Conservation (phyloP, 2,329 filamentous ascomycete genomes). For the Septoria petroselini region DNA sequence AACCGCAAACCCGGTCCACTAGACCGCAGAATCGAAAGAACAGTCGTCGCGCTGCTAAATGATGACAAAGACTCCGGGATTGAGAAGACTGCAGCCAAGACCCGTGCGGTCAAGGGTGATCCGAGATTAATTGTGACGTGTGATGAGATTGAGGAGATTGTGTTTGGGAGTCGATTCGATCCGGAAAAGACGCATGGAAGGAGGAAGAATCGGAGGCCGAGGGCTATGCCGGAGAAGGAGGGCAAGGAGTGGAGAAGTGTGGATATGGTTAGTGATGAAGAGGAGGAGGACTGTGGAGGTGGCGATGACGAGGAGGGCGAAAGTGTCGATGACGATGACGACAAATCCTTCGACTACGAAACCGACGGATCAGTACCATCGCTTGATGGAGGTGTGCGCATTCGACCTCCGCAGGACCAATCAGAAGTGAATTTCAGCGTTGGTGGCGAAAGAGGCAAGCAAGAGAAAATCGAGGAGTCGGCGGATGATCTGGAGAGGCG, state of each 20-base stretch:
- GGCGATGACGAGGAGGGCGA: slow-evolving; percentile 8
- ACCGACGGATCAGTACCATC: slow-evolving; percentile 19
- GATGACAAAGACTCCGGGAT: slow-evolving; percentile 36
- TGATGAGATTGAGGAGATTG: slow-evolving; percentile 49
- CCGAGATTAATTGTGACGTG: slow-evolving; percentile 50
- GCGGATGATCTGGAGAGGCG: slow-evolving; percentile 52
- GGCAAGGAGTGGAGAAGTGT: slow-evolving; percentile 42
- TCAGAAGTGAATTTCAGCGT: slow-evolving; percentile 57
- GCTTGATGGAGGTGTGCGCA: slow-evolving; percentile 21
- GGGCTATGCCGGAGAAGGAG: slow-evolving; percentile 40
- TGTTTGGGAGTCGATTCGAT: slow-evolving; percentile 50
- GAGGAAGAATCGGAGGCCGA: slow-evolving; percentile 47
- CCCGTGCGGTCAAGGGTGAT: slow-evolving; percentile 50
- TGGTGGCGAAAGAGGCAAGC: slow-evolving; percentile 53
- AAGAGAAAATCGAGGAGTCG: slow-evolving; percentile 53
- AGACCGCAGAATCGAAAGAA: slow-evolving; percentile 54
- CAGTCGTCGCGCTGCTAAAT: slow-evolving; percentile 46
- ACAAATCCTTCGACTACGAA: slow-evolving; percentile 7
- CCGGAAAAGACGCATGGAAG: slow-evolving; percentile 47
- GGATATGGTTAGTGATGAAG: slow-evolving; percentile 42
- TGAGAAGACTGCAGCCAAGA: slow-evolving; percentile 36
- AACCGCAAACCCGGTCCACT: slow-evolving; percentile 43
- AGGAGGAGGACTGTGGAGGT: slow-evolving; percentile 3
- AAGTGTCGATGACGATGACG: slow-evolving; percentile 21
- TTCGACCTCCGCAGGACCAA: slow-evolving; percentile 42